Base-by-base conservation (phyloP, 257 asterid genomes). In the Solanum peruvianum region DNA sequence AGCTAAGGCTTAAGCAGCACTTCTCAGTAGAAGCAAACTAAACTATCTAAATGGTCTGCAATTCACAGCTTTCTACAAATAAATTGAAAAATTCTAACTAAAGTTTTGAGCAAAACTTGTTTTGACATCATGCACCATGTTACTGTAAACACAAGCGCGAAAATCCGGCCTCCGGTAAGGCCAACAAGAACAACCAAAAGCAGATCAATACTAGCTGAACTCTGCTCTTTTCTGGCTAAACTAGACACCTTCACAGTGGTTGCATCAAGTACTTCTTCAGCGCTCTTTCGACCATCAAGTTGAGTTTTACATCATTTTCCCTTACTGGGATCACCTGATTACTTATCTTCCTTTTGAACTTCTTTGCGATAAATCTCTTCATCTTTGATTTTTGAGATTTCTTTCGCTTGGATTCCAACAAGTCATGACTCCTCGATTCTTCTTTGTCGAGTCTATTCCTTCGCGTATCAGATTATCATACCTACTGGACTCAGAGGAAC, bases 141-240 rank as follows among this genome's bases (percentile, higher is more conserved):
- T 69, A 94, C 81, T 33, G 96, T 90, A 52, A 93, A 87, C 80
- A 87, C 31, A 84, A 95, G 87, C 0, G 98, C 98, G 20, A 89
- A 88, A 2, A 39, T 67, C 52, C 95, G 92, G 29, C 98, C 98
- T 20, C 92, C 94, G 14, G 87, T 88, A 12, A 96, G 96, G 20
- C 98, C 98, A 10, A 90, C 75, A 21, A 96, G 98, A 64, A 93
- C 92, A 20, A 94, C 89, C 45, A 92, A 45, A 86, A 92, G 87
- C 6, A 92, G 89, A 8, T 90, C 58, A 69, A 89, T 76, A 86
- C 84, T 89, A 37, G 91, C 90, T 21, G 85, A 81, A 85, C 86
- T 81, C 67, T 84, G 60, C 52, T 33, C 75, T n/a, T 42, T 82
- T 42, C 35, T 39, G 23, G 20, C 78, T 86, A 67, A 21, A 82